phyloP scores from a whole-genome alignment of 495 filamentous ascomycete species.

The Aspergillus ellipticus region DNA sequence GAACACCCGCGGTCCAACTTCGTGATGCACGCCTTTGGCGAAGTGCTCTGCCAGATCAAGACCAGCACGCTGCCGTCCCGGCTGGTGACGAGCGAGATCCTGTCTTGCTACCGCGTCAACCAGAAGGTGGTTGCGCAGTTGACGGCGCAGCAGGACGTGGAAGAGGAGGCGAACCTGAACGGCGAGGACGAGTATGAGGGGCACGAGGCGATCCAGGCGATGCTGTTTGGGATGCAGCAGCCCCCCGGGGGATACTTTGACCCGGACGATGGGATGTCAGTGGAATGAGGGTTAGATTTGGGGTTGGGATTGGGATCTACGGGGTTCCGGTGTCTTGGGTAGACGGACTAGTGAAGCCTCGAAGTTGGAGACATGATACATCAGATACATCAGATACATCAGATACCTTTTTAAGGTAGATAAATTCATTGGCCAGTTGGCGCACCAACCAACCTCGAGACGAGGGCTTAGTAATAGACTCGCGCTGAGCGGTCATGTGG shows the following conservation, averaged over 20 bases:
- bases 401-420: no score
- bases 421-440: no score
- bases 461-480: not conserved
- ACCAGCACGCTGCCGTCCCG: slow-evolving; percentile 31
- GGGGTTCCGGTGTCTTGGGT: not conserved
- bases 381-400: not conserved
- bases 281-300: slow-evolving; percentile 13
- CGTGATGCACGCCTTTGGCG: slow-evolving; percentile 62
- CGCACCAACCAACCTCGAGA: not conserved
- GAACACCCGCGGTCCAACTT: slow-evolving; percentile 40
- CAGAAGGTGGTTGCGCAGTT: slow-evolving; percentile 30
- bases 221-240: slow-evolving; percentile 18
- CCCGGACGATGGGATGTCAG: slow-evolving; percentile 23
- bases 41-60: slow-evolving; percentile 62
- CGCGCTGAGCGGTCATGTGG: no score
- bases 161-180: slow-evolving; percentile 16
- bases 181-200: slow-evolving; percentile 30
- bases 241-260: slow-evolving; percentile 18
- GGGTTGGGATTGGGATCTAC: not conserved
- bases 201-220: slow-evolving; percentile 31
- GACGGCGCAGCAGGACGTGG: slow-evolving; percentile 15
- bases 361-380: not conserved
- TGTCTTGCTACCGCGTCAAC: slow-evolving; percentile 32
- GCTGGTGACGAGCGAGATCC: slow-evolving; percentile 24
- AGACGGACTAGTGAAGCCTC: not conserved